Evolutionary conservation across 768 basidiomycete species (phyloP).

Genomic region (Hygrophorus pudorinus): DNA sequence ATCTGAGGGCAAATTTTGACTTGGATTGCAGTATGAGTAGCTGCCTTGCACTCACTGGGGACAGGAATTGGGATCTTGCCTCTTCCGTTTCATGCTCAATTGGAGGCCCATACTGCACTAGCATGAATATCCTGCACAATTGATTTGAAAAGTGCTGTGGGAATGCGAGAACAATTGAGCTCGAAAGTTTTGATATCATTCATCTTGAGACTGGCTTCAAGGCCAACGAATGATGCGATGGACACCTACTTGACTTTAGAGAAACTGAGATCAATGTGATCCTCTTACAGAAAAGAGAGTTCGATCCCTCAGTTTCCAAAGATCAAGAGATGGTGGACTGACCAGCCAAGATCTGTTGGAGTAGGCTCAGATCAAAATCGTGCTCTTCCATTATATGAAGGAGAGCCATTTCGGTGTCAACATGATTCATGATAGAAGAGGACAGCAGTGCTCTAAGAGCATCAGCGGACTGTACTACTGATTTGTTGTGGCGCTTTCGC

Average conservation of each 20-base stretch:
- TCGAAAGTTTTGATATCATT: conserved; percentile 9
- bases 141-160: conserved; percentile 10
- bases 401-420: too few relatives aligned
- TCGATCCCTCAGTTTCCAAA: too few relatives aligned
- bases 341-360: too few relatives aligned
- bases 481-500: too few relatives aligned
- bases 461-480: too few relatives aligned
- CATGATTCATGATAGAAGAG: too few relatives aligned
- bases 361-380: too few relatives aligned
- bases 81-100: conserved; percentile 11
- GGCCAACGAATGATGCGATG: conserved; percentile 12
- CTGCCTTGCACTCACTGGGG: conserved; percentile 7
- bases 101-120: conserved; percentile 13
- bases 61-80: conserved; percentile 12
- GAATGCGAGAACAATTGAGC: conserved; percentile 15
- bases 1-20: conserved; percentile 9
- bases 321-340: too few relatives aligned
- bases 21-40: neutral
- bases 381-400: too few relatives aligned
- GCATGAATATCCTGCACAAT: conserved; percentile 14
- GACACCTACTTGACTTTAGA: conserved; percentile 6
- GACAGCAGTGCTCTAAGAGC: too few relatives aligned
- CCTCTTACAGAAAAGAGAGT: too few relatives aligned
- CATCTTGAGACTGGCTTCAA: conserved; percentile 5
- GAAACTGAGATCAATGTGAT: conserved; percentile 3